phyloP scores from a whole-genome alignment of 2,329 filamentous ascomycete genomes.

The Talaromyces sp. region DNA sequence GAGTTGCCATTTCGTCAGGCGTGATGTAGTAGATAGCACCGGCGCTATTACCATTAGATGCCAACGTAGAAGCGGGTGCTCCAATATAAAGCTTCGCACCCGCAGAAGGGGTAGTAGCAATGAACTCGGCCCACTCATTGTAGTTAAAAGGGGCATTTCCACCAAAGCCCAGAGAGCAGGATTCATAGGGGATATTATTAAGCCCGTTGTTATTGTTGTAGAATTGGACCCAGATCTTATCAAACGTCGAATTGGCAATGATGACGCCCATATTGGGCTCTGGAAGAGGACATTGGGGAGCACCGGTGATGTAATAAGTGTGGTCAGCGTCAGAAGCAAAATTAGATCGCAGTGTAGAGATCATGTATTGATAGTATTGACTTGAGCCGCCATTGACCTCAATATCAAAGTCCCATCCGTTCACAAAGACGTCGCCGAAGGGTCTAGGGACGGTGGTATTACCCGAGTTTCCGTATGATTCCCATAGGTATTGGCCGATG shows the following conservation, averaged over 20 bases:
- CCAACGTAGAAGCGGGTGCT: slow-evolving; percentile 36
- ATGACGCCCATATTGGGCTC: slow-evolving; percentile 44
- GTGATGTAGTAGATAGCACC: slow-evolving; percentile 41
- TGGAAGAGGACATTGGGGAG: slow-evolving; percentile 49
- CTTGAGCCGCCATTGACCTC: slow-evolving; percentile 34
- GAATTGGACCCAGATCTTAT: slow-evolving; percentile 53
- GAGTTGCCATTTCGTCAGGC: slow-evolving; percentile 40
- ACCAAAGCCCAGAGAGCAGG: slow-evolving; percentile 11
- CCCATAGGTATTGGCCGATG: slow-evolving; percentile 41
- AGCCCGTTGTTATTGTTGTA: slow-evolving; percentile 48
- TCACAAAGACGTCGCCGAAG: slow-evolving; percentile 44
- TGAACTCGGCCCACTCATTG: slow-evolving; percentile 40
- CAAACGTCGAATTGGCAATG: slow-evolving; percentile 44
- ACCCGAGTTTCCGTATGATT: slow-evolving; percentile 40
- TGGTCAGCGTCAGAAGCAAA: slow-evolving; percentile 32
- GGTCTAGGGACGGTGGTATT: slow-evolving; percentile 37
- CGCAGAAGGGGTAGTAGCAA: slow-evolving; percentile 35
- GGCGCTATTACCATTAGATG: slow-evolving; percentile 15
- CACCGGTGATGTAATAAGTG: slow-evolving; percentile 48
- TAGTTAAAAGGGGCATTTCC: slow-evolving; percentile 31
- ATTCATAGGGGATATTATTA: not conserved
- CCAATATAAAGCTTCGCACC: slow-evolving; percentile 52
- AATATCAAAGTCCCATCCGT: slow-evolving; percentile 52
- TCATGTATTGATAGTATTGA: slow-evolving; percentile 38
- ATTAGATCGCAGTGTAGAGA: slow-evolving; percentile 43